Base-by-base conservation (phyloP, 1,284 basidiomycete genomes). In the Ustilago trichophora region DNA sequence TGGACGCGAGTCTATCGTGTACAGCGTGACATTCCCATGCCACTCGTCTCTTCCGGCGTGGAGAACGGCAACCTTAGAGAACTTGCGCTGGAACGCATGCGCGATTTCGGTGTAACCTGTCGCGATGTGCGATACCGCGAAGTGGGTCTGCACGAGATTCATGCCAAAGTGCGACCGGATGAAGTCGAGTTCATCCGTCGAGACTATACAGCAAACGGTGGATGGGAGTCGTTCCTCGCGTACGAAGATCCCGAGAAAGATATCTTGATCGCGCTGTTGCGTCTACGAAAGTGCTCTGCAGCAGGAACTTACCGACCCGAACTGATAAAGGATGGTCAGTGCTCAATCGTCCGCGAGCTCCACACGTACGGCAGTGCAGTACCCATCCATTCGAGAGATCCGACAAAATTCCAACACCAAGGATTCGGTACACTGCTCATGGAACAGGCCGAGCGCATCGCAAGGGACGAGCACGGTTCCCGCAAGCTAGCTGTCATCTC, bases 341-440 rank as follows among this genome's bases (percentile, higher is more conserved):
- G 91, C 77, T 96, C 93, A 81, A 92, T 99, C 80, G 94, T 98
- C 26, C 85, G 95, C 68, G 95, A 98, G 82, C 84, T 98, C 75
- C 93, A 97, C 85, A 95, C 98, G n/a, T 98, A 99, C 82, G 96
- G 96, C 22, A 98, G 93, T 9, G 95, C 96, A 9, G 93, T 98
- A 25, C 93, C 93, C 3, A 92, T 99, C 22, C 96, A 98, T 82
- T 92, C 91, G 48, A 87, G 96, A 44, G 95, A 99, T 83, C 96
- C 96, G 15, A 97, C 93, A 41, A 96, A 96, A 62, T 82, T 80
- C 45, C 78, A 78, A 57, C 79, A 77, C 41, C 83, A 92, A 87
- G 96, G 96, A 9, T 98, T 98, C 80, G 96, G 96, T 18, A 98
- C 93, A 22, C 82, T 98, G 60, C 84, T 99, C 59, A 99, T 99